A percentile compares a stretch with the other conserved stretches of the same genome.
Evolutionary conservation across 2,329 filamentous ascomycete genomes (phyloP).

Genomic region (Penicillium hordei): DNA sequence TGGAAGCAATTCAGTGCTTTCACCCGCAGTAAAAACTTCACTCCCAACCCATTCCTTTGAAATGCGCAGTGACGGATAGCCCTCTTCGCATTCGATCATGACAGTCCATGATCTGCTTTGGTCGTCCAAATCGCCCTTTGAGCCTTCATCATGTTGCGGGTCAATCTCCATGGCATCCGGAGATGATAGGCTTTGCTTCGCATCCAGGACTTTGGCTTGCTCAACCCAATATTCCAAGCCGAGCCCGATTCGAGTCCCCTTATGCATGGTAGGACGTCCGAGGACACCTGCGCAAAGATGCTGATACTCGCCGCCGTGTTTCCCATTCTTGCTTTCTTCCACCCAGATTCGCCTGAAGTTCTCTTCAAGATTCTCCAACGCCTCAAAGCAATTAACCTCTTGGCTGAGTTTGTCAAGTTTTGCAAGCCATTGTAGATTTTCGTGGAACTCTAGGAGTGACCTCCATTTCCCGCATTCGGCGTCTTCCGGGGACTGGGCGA

Average conservation of each 20-base stretch:
- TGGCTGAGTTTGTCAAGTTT: conserved; percentile 46
- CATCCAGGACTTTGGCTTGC: conserved; percentile 36
- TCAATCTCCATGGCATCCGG: conserved; percentile 39
- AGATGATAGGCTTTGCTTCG: conserved; percentile 26
- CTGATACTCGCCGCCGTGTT: conserved; percentile 34
- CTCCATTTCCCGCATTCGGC: conserved; percentile 38
- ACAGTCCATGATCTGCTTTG: conserved; percentile 36
- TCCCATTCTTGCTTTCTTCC: conserved; percentile 38
- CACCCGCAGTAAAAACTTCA: conserved; percentile 34
- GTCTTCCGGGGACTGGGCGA: conserved; percentile 36
- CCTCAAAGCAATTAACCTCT: conserved; percentile 49
- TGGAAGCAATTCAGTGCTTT: conserved; percentile 26
- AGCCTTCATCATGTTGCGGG: conserved; percentile 19
- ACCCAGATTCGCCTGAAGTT: conserved; percentile 46
- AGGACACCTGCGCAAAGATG: conserved; percentile 44
- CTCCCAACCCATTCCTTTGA: conserved; percentile 46
- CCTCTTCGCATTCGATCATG: conserved; percentile 47
- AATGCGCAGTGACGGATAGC: conserved; percentile 45
- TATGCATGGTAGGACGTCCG: conserved; percentile 45
- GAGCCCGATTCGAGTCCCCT: conserved; percentile 41
- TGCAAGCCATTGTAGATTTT: conserved; percentile 47
- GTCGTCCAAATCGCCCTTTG: conserved; percentile 20
- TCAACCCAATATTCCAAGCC: conserved; percentile 46
- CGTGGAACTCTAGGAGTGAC: conserved; percentile 40
- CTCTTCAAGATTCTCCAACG: conserved; percentile 45